Percentiles rank a stretch among this genome's conserved stretches.
These are phyloP conservation scores for Globisporangium sylvaticum DNA, from an alignment of 352 stramenopile genomes.

Conservation along the genomic window DNA sequence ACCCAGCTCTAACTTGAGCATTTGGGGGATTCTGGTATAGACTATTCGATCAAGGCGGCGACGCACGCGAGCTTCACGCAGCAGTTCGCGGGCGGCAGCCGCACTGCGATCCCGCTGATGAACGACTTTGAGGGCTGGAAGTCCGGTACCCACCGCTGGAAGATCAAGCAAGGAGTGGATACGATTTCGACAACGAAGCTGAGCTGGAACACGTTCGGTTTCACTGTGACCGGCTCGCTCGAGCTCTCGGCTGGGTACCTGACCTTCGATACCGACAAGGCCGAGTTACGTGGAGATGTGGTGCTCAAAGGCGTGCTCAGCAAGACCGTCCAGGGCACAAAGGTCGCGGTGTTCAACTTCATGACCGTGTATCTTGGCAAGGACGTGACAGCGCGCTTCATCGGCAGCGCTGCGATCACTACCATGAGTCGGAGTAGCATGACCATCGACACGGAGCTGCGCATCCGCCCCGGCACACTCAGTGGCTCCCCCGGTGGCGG, in stretches of 20 bases:
- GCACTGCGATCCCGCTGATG: constrained; percentile 71
- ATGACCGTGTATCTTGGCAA: constrained; percentile 89
- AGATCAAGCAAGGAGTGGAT: constrained; percentile 23
- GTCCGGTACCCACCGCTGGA: constrained; percentile 75
- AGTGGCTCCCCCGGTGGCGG: constrained; percentile 92
- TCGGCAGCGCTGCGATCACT: constrained; percentile 82
- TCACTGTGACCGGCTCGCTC: constrained; percentile 70
- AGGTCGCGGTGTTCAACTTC: constrained; percentile 95
- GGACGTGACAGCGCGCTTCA: constrained; percentile 81
- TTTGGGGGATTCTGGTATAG: too few species aligned
- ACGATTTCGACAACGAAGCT: constrained; percentile 20
- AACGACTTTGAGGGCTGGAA: constrained; percentile 97
- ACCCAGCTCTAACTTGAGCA: too few species aligned
- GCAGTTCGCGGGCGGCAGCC: constrained; percentile 76
- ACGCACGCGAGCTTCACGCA: constrained; percentile 72
- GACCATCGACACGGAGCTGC: constrained; percentile 88
- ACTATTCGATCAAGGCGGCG: constrained; percentile 84
- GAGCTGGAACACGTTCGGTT: constrained; percentile 61
- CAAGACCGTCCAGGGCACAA: constrained; percentile 66
- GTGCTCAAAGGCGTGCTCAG: constrained; percentile 54
- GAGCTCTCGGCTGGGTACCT: constrained; percentile 70
- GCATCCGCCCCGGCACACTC: constrained; percentile 81
- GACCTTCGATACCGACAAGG: constrained; percentile 72
- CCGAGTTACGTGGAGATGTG: constrained; percentile 51
- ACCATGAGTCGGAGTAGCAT: constrained; percentile 91